Evolutionary conservation across 2,329 filamentous ascomycete genomes (phyloP), one percentile per base, ranked within the genome.

Genomic region (Xylariales sp.): DNA sequence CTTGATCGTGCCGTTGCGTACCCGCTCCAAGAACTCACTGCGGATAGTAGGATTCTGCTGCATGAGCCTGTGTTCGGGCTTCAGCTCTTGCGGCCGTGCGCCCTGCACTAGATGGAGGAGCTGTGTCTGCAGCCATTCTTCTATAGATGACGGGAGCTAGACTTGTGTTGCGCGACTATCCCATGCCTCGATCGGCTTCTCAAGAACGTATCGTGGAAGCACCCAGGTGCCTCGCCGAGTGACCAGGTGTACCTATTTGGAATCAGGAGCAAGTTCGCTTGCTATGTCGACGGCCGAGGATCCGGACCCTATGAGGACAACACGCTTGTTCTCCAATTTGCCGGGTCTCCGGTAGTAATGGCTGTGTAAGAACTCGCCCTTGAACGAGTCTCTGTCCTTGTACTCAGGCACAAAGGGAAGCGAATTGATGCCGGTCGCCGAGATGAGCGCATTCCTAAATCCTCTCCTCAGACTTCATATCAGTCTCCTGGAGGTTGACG

Each of bases 211-310:
- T 15, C 61, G 61, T 15, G 65, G 63, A 10, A 66, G 48, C 16
- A 66, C 47, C 60, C 62, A 68, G 1, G 57, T 59, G 27, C 64
- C 64, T 19, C 62, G 56, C 8, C 60, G 55, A 21, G 61, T 63
- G 29, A 67, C 52, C 27, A 68, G 39, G 42, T 65, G 62, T 25
- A 63, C 52, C 40, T 61, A 54, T n/a, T 47, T 52, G 12, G 59
- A 59, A 1, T 54, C 51, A 2, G 56, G 49, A 2, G 56, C 59
- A 37, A 66, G 50, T 39, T 68, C 65, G 36, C 56, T 61, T 19
- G 58, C 58, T 21, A 67, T 52, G 50, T 69, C 65, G n/a, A 62
- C 56, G 4, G 63, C 64, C 4, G 59, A 62, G 22, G 58, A 61
- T 5, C 63, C 64, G 29, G 66, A 46, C 1, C 63, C 62, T 31